phyloP scores from a whole-genome alignment of 495 filamentous ascomycete genomes.

The Terfezia boudieri region DNA sequence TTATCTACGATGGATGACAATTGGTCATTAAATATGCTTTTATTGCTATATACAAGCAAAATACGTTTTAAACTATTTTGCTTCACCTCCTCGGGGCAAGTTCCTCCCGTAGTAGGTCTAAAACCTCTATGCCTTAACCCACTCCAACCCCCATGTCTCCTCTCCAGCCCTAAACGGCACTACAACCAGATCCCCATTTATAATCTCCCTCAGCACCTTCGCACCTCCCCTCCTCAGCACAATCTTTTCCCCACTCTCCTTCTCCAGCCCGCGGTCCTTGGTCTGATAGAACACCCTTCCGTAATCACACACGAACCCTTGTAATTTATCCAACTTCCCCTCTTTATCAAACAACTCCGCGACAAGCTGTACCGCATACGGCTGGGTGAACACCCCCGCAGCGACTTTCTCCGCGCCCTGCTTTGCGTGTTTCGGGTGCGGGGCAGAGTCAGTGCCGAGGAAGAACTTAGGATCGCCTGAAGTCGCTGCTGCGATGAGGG shows the following conservation, averaged over 20 bases:
- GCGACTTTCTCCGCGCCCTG: constrained; percentile 41
- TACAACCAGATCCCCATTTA: constrained; percentile 32
- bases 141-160: constrained; percentile 36
- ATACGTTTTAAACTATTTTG: no score
- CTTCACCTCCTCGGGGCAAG: no score
- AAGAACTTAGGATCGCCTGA: constrained; percentile 62
- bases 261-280: constrained; percentile 16
- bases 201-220: constrained; percentile 18
- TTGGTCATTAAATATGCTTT: no score
- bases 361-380: constrained; percentile 42
- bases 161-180: constrained; percentile 49
- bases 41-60: no score
- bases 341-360: constrained; percentile 16
- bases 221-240: constrained; percentile 34
- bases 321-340: constrained; percentile 38
- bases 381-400: constrained; percentile 78
- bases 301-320: constrained; percentile 51
- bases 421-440: constrained; percentile 57
- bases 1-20: no score
- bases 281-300: constrained; percentile 54
- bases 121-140: constrained; percentile 7
- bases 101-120: no score
- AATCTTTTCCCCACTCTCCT: constrained; percentile 31
- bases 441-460: constrained; percentile 49
- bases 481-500: constrained; percentile 45